These are phyloP conservation scores for Antitrichia curtipendula DNA, from an alignment of 225 moss, liverwort and hornwort species.

Conservation along the genomic window DNA sequence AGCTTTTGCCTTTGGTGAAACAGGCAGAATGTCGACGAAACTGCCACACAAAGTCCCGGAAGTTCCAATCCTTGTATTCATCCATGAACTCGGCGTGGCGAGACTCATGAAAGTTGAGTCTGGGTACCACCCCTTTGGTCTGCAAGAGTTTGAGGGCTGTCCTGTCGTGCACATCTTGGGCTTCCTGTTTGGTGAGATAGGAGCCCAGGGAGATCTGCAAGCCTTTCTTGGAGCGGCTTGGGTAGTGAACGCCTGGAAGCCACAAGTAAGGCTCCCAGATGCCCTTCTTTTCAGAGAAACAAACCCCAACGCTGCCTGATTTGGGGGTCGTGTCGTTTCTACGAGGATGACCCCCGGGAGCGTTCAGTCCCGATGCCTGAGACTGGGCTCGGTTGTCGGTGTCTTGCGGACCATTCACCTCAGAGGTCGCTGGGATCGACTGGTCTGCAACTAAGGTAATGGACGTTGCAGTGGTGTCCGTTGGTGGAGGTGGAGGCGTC, in stretches of 20 bases:
- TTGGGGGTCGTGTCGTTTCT: neutral
- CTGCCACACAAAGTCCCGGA: neutral
- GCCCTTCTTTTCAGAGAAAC: too few species aligned
- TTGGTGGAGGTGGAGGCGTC: too few species aligned
- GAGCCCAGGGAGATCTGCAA: neutral
- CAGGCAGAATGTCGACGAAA: neutral
- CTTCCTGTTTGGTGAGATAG: neutral
- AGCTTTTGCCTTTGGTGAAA: neutral
- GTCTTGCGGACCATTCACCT: neutral
- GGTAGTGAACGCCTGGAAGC: too few species aligned
- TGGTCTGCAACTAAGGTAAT: too few species aligned
- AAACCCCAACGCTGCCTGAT: neutral
- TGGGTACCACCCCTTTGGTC: rapidly evolving
- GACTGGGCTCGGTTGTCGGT: too few species aligned
- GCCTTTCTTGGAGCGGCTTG: rapidly evolving
- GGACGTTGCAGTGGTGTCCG: neutral
- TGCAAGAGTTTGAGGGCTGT: neutral
- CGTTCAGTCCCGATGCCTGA: neutral
- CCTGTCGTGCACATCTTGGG: neutral
- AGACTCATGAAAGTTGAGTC: neutral
- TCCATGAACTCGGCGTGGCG: neutral
- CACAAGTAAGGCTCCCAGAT: neutral
- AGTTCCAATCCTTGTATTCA: neutral
- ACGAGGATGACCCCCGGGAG: too few species aligned
- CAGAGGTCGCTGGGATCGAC: neutral